A percentile compares a stretch with the other conserved stretches of the same genome.
Conservation (phyloP, 495 filamentous ascomycete species). For the Xylaria scruposa region DNA sequence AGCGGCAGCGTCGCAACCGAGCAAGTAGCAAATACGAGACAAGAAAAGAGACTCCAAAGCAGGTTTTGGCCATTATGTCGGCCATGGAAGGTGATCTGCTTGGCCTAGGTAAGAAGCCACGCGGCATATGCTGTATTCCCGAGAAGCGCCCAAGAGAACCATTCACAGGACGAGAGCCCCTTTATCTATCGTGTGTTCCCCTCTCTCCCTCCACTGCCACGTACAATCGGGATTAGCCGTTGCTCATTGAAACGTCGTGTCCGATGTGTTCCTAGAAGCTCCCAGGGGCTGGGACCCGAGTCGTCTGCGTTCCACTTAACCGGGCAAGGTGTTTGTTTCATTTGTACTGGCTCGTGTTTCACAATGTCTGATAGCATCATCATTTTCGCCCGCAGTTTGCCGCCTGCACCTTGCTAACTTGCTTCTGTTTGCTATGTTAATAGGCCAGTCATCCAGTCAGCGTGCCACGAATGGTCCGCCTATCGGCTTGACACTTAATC, state of each 20-base stretch:
- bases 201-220: background rate
- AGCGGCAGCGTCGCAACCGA: slow-evolving; percentile 25
- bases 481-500: slow-evolving; percentile 63
- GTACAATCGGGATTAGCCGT: slow-evolving; percentile 4
- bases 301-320: slow-evolving; percentile 44
- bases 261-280: background rate
- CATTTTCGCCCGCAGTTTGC: slow-evolving; percentile 51
- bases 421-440: slow-evolving; percentile 35
- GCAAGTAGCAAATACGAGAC: slow-evolving; percentile 24
- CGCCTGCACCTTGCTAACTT: slow-evolving; percentile 47
- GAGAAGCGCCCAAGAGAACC: slow-evolving; percentile 7
- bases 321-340: slow-evolving; percentile 53
- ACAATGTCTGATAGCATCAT: slow-evolving; percentile 53
- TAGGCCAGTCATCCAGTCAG: slow-evolving; percentile 37
- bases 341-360: slow-evolving; percentile 60
- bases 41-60: slow-evolving; percentile 17
- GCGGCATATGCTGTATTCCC: slow-evolving; percentile 10
- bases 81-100: slow-evolving; percentile 30
- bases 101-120: slow-evolving; percentile 25
- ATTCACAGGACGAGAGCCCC: slow-evolving; percentile 12
- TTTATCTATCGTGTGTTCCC: slow-evolving; percentile 21
- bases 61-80: slow-evolving; percentile 28
- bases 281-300: slow-evolving; percentile 14
- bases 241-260: slow-evolving; percentile 12
- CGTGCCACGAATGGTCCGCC: slow-evolving; percentile 46